Base-by-base conservation (phyloP, 2,329 filamentous ascomycete species). In the Pseudopithomyces chartarum region DNA sequence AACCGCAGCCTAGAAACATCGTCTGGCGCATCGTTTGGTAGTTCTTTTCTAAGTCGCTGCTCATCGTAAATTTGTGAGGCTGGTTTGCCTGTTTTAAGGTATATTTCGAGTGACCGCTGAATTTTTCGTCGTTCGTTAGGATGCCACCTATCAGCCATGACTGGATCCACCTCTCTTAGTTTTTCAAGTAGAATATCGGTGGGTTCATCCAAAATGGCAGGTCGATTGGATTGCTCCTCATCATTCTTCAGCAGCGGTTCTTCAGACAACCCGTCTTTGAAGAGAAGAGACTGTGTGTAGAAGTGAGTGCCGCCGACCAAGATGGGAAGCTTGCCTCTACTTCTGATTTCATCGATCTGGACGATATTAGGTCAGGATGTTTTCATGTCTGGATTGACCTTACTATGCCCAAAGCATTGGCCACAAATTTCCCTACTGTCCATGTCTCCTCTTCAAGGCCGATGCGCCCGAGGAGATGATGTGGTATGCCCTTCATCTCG, bases 241-340 rank as follows among this genome's bases (percentile, higher is more conserved):
- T 68, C 61, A 23, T 66, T 55, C 11, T 71, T 59, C 60, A 75
- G 64, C 4, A 65, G 68, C 2, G 80, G 73, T 12, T 80, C 76
- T 20, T 79, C 79, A 1, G 90, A 81, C 6, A 93, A 75, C 15
- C 84, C 83, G 62, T 93, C 87, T 33, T 90, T 85, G 72, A 98
- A 97, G 2, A 99, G 82, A 15, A 99, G 82, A 0, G 91, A 87
- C 68, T 97, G 92, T 0, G 91, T 90, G 71, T 99, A 99, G 78
- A 98, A 99, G 69, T 97, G 92, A 11, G 94, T 97, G 8, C 95
- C 95, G 23, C 95, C 95, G 1, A 98, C 95, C 0, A 99, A 79
- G 26, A 99, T 92, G 0, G 95, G 95, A 12, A 97, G 76, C 60
- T 89, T 90, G 0, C 92, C 91, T 66, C 94, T 84, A 7, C 80